Conservation (phyloP, 2,329 filamentous ascomycete species). For the Sordariomycetes sp. region DNA sequence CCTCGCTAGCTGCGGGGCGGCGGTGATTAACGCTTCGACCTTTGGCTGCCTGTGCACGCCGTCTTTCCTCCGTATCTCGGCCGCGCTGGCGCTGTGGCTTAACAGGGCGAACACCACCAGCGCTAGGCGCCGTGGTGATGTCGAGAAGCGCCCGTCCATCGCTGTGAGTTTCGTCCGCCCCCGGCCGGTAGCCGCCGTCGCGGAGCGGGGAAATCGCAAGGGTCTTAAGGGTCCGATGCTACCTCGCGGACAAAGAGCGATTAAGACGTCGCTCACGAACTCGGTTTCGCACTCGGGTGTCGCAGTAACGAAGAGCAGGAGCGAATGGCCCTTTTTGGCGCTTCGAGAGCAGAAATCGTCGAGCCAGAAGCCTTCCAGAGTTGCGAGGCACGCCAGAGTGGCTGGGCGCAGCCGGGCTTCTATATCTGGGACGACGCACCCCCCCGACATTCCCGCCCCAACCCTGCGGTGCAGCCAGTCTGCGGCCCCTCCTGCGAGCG, state of each 20-base stretch:
- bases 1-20: not conserved
- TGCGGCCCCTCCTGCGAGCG: not conserved
- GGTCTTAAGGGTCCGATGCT: no score
- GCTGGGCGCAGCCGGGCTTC: not conserved
- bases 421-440: not conserved
- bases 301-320: not conserved
- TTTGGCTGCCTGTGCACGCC: slow-evolving; percentile 1
- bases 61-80: slow-evolving; percentile 3
- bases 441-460: no score
- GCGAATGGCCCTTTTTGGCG: no score
- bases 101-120: not conserved
- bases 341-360: not conserved
- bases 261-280: no score
- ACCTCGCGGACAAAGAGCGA: no score
- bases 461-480: not conserved
- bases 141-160: not conserved
- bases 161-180: not conserved
- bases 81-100: not conserved
- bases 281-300: no score
- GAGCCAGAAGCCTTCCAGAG: no score
- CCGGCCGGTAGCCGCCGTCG: slow-evolving; percentile 8
- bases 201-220: not conserved
- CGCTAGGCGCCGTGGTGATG: not conserved
- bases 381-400: no score
- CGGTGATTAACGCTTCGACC: not conserved